Percentiles rank a stretch among this genome's conserved stretches.
phyloP scores from a whole-genome alignment of 2,329 filamentous ascomycete genomes.

The Cladosporium halotolerans region DNA sequence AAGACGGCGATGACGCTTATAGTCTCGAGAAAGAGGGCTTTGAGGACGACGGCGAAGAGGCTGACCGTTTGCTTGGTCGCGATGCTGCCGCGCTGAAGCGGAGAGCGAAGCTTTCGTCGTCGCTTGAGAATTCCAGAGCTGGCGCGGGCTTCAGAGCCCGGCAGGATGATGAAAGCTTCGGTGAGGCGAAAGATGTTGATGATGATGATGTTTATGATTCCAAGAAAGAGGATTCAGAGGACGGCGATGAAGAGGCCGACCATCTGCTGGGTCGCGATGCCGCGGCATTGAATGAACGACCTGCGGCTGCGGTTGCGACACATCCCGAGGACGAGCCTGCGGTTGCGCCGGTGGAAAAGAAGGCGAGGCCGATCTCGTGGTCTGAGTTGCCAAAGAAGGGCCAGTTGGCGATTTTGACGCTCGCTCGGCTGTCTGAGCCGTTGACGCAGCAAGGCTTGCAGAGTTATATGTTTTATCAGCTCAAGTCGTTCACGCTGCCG shows the following conservation, averaged over 20 bases:
- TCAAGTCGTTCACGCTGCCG: constrained; percentile 59
- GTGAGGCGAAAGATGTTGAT: constrained; percentile 5
- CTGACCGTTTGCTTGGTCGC: constrained; percentile 16
- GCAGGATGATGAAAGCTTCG: background rate
- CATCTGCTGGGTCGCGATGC: constrained; percentile 17
- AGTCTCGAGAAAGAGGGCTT: constrained; percentile 1
- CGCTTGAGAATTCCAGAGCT: no score
- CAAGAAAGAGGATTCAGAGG: constrained; percentile 6
- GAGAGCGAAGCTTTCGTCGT: no score
- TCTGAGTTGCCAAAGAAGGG: constrained; percentile 66
- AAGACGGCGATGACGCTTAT: constrained; percentile 3
- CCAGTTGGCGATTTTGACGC: constrained; percentile 69
- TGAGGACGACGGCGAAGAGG: constrained; percentile 9
- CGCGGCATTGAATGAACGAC: background rate
- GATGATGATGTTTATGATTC: constrained; percentile 1
- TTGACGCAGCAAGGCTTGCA: constrained; percentile 71
- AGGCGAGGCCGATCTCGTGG: constrained; percentile 58
- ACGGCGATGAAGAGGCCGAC: constrained; percentile 12
- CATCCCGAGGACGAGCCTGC: constrained; percentile 18
- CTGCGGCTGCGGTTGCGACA: background rate
- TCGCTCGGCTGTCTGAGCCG: constrained; percentile 75
- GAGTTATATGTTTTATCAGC: constrained; percentile 81
- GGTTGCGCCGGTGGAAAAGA: constrained; percentile 15
- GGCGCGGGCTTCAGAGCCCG: no score
- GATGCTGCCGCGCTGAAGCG: constrained; percentile 9